Base-by-base conservation (phyloP, 225 moss, liverwort and hornwort genomes). In the Thuidium tamariscinum region DNA sequence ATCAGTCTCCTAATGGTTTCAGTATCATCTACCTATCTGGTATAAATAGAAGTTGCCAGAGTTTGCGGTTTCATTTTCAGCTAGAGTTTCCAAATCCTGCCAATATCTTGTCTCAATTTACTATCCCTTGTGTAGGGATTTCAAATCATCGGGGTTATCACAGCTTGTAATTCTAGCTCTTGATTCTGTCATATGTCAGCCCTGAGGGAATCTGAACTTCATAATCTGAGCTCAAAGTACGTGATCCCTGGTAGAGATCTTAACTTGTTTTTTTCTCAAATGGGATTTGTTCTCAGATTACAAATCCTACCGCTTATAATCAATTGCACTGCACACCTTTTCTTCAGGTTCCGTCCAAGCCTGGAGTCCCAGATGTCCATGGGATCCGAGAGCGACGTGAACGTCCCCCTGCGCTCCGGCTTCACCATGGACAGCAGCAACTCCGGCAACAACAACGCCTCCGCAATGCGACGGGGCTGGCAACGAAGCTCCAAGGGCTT, bases 401-500 rank as follows among this genome's bases (percentile, higher is more conserved):
- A 85, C n/a, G 60, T 83, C 5, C 91, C 89, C 21, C 65, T 89
- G 11, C 85, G 81, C 46, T 69, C 86, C 22, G 67, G 74, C 26
- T 89, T 87, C 85, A 48, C 46, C 62, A 27, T 75, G n/a, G 92
- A 88, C 32, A 88, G 92, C 51, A 46, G 86, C 67, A 26, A 36
- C 39, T 37, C 56, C 54, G 32, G 60, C 63, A 46, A 46, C 44
- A 39, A 62, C 60, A 27, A 79, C 36, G 20, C 55, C 5, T 88
- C 92, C 23, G 85, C 92, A 49, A 39, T 94, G 88, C 93, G 86
- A 66, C 92, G 88, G 52, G 87, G 95, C 51, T 95, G 93, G 96
- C 92, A 91, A 78, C 87, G 89, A 82, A 89, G 97, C 80, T 96
- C 95, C 5, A 93, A 88, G 86, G 91, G 94, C 23, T 89, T 97